Evolutionary conservation across 164 flowering plant genomes (phyloP).

Genomic region (Protea cynaroides): DNA sequence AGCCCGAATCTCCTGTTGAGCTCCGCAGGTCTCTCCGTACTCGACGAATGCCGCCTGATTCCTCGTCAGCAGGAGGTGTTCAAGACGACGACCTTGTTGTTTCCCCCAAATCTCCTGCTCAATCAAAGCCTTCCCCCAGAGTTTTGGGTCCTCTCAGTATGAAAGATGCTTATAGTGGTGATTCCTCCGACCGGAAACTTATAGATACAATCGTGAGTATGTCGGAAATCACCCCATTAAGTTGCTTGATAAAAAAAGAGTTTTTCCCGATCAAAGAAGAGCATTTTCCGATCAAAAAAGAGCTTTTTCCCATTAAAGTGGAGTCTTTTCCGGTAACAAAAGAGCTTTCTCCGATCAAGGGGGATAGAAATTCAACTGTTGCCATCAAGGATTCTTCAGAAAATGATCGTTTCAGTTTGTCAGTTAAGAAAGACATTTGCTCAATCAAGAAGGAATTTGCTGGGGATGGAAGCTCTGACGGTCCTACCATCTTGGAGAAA

Average conservation of each 20-base stretch:
- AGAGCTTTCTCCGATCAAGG: background rate
- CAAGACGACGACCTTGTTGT: conserved; percentile 21
- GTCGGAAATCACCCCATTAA: conserved; percentile 15
- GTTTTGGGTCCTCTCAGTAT: conserved; percentile 35
- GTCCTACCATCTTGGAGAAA: background rate
- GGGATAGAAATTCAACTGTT: background rate
- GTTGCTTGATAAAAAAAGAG: background rate
- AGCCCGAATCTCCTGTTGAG: conserved; percentile 35
- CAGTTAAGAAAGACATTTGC: background rate
- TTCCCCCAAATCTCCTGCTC: background rate
- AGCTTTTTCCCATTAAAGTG: background rate
- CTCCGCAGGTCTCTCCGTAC: conserved; percentile 66
- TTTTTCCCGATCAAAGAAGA: too few relatives aligned
- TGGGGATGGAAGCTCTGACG: background rate
- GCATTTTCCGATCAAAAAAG: background rate
- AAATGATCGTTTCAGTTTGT: background rate
- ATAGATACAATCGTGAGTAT: conserved; percentile 27
- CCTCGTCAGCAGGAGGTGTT: conserved; percentile 18
- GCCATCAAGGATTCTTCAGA: background rate
- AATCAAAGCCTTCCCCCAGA: background rate
- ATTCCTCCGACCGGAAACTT: conserved; percentile 22
- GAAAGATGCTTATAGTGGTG: conserved; percentile 35
- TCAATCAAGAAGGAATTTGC: background rate
- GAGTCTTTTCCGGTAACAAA: background rate
- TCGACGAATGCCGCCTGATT: conserved; percentile 55